Percentiles rank a stretch among this genome's conserved stretches.
These are phyloP conservation scores for Xylariaceae sp. DNA, from an alignment of 2,329 filamentous ascomycete species.

Conservation along the genomic window DNA sequence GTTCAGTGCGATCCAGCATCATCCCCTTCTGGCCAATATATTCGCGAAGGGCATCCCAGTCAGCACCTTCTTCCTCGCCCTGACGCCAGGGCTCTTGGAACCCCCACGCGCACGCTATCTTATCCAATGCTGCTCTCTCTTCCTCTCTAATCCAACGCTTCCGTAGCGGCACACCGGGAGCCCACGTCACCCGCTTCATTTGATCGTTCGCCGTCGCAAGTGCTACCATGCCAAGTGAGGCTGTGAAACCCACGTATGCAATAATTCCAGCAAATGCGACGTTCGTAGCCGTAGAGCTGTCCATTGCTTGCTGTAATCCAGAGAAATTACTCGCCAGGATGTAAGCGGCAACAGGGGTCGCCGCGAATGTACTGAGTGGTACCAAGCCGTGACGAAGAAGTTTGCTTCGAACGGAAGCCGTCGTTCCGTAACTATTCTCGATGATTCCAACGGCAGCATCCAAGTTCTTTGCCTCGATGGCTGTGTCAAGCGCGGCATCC, in stretches of 20 bases:
- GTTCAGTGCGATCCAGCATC: conserved; percentile 85
- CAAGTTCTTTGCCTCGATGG: conserved; percentile 80
- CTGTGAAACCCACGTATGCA: conserved; percentile 82
- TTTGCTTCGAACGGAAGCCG: conserved; percentile 72
- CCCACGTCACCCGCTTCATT: conserved; percentile 93
- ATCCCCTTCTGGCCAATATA: conserved; percentile 84
- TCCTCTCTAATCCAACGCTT: conserved; percentile 89
- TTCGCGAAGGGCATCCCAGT: conserved; percentile 87
- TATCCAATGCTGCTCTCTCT: conserved; percentile 85
- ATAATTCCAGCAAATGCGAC: conserved; percentile 82
- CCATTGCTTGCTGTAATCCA: conserved; percentile 76
- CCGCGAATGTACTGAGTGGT: conserved; percentile 61
- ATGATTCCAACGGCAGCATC: conserved; percentile 78
- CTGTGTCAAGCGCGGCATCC: conserved; percentile 76
- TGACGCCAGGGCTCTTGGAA: conserved; percentile 81
- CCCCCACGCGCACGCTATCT: conserved; percentile 87
- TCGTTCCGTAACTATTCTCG: conserved; percentile 70
- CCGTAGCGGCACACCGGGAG: conserved; percentile 78
- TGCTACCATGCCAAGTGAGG: conserved; percentile 82
- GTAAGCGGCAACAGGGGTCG: conserved; percentile 73
- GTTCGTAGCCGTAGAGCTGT: conserved; percentile 73
- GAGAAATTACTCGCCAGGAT: conserved; percentile 72
- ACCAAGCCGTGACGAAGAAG: conserved; percentile 68
- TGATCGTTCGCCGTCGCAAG: conserved; percentile 90
- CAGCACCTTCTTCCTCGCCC: conserved; percentile 88